Percentiles rank a stretch among this genome's conserved stretches.
These are phyloP conservation scores for Acanthamoeba sp. DNA, from an alignment of 208 protist species.

Conservation along the genomic window DNA sequence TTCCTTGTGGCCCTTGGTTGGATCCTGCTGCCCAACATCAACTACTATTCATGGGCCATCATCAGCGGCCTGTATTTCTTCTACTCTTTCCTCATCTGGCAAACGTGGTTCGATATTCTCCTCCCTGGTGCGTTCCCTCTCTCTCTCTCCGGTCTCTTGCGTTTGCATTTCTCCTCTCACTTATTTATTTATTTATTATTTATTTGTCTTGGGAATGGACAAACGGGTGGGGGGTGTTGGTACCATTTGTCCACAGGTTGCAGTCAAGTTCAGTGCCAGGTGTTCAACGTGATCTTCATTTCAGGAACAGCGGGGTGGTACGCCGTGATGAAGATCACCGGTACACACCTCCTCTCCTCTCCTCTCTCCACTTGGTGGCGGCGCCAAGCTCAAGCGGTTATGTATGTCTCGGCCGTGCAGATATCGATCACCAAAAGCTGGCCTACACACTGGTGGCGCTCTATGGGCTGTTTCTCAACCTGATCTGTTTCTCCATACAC, in stretches of 20 bases:
- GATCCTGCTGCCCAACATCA: conserved; percentile 36
- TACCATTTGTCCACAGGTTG: not conserved
- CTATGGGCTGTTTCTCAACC: conserved; percentile 5
- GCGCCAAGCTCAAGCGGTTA: not conserved
- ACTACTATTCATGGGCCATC: conserved; percentile 27
- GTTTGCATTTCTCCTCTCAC: no score
- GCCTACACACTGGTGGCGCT: conserved; percentile 44
- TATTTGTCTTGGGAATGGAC: no score
- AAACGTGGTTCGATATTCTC: conserved; percentile 54
- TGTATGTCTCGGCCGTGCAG: not conserved
- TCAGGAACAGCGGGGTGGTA: not conserved
- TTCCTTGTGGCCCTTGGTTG: not conserved
- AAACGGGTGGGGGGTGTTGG: no score
- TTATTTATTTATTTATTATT: not conserved
- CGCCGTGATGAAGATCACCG: conserved; percentile 36
- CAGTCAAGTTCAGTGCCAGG: not conserved
- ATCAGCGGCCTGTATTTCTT: conserved; percentile 22
- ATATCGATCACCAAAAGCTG: conserved; percentile 53
- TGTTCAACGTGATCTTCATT: conserved; percentile 23
- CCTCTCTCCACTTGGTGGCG: not conserved
- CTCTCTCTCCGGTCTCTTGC: not conserved
- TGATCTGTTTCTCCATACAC: conserved; percentile 37
- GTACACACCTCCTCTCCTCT: not conserved
- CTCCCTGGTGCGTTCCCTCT: conserved; percentile 17
- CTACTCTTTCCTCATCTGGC: conserved; percentile 65